Evolutionary conservation across 805 yeast species (phyloP).

Genomic region (Wickerhamiella shivajii): DNA sequence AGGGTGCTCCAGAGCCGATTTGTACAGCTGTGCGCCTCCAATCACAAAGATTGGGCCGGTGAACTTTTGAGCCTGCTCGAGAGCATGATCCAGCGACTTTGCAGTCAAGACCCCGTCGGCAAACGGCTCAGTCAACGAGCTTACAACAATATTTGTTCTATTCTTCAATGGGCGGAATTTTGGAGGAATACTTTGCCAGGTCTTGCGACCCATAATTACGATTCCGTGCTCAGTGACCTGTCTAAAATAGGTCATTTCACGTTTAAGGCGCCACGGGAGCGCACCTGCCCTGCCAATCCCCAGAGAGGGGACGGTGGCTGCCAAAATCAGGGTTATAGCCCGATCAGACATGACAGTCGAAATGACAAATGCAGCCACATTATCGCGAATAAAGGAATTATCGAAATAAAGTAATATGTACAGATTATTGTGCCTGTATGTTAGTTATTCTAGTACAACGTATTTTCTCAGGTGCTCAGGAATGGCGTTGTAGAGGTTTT

Average conservation of each 20-base stretch:
- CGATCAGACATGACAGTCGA: too few relatives aligned
- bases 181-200: constrained; percentile 87
- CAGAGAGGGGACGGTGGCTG: constrained; percentile 61
- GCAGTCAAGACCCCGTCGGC: constrained; percentile 25
- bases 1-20: constrained; percentile 32
- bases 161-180: constrained; percentile 71
- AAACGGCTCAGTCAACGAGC: constrained; percentile 28
- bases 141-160: constrained; percentile 62
- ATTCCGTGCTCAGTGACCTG: constrained; percentile 42
- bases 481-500: constrained; percentile 43
- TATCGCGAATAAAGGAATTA: too few relatives aligned
- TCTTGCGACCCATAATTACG: constrained; percentile 90
- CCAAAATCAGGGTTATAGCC: constrained; percentile 68
- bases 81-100: constrained; percentile 32
- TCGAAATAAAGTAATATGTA: too few relatives aligned
- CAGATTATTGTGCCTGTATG: too few relatives aligned
- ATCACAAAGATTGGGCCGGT: constrained; percentile 57
- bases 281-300: constrained; percentile 78
- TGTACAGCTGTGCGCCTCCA: constrained; percentile 86
- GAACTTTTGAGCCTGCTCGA: constrained; percentile 18
- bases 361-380: too few relatives aligned
- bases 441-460: constrained; percentile 29
- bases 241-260: constrained; percentile 77
- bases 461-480: constrained; percentile 63
- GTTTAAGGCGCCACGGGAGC: constrained; percentile 75